Conservation (phyloP, 805 yeast species). For the Teunomyces cretensis region DNA sequence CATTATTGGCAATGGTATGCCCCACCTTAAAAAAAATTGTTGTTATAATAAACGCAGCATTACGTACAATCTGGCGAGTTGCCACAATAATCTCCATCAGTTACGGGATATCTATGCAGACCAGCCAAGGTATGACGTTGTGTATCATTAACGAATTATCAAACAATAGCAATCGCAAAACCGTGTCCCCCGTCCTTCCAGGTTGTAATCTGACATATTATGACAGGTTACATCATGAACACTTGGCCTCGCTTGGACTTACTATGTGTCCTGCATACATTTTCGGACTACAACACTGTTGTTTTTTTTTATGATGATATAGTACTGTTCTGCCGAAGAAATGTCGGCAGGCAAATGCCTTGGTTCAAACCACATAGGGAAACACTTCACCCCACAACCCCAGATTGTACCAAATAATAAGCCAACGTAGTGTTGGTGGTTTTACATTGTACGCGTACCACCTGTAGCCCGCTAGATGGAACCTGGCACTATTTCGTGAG, state of each 20-base stretch:
- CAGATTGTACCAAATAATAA: not conserved
- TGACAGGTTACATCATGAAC: not conserved
- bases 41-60: not conserved
- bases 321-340: constrained; percentile 3
- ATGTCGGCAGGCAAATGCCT: not conserved
- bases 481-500: no score
- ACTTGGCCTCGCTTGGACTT: not conserved
- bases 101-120: no score
- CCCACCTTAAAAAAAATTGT: no score
- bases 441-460: no score
- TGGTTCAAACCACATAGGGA: not conserved
- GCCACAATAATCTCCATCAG: no score
- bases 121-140: not conserved
- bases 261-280: not conserved
- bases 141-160: not conserved
- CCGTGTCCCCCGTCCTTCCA: no score
- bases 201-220: not conserved
- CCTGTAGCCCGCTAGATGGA: no score
- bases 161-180: no score
- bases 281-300: not conserved
- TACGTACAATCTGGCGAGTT: not conserved
- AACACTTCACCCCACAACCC: not conserved
- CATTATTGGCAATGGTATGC: no score
- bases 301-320: not conserved
- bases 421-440: no score